Evolutionary conservation across 176 grass and related monocot genomes (phyloP).

Genomic region (Bonia amplexicaulis): DNA sequence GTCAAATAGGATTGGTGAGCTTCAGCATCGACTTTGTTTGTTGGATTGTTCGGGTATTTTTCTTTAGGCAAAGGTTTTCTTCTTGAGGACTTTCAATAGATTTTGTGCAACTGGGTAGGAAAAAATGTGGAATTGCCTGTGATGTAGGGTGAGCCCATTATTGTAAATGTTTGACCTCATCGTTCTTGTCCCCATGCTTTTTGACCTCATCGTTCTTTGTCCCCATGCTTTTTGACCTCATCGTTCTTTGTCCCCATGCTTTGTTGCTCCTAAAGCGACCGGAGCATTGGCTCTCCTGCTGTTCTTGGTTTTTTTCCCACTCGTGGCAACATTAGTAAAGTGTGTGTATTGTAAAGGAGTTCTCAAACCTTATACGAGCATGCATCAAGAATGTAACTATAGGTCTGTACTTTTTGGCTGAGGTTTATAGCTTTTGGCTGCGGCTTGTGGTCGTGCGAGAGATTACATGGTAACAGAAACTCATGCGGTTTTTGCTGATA

Average conservation of each 20-base stretch:
- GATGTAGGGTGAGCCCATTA: constrained; percentile 2
- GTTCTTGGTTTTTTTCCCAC: not conserved
- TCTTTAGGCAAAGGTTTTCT: constrained; percentile 10
- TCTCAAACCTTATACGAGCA: too few species aligned
- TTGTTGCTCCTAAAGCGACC: constrained; percentile 4
- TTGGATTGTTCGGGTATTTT: constrained; percentile 35
- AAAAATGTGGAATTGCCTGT: constrained; percentile 2
- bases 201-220: constrained; percentile 17
- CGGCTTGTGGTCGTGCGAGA: too few species aligned
- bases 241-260: not conserved
- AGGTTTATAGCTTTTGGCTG: too few species aligned
- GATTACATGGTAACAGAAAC: too few species aligned
- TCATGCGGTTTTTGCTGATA: too few species aligned
- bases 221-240: too few species aligned
- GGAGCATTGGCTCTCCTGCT: not conserved
- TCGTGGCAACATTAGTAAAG: too few species aligned
- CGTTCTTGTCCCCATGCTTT: constrained; percentile 22
- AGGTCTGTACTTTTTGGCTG: too few species aligned
- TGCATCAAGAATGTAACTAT: too few species aligned
- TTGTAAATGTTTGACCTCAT: constrained; percentile 30
- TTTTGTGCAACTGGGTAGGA: constrained; percentile 21
- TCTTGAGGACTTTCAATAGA: constrained; percentile 4
- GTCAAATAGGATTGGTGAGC: not conserved
- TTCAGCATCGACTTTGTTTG: constrained; percentile 6
- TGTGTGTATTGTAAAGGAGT: too few species aligned